phyloP scores from a whole-genome alignment of 192 early-diverging fungal species.

The Coemansia sp. region DNA sequence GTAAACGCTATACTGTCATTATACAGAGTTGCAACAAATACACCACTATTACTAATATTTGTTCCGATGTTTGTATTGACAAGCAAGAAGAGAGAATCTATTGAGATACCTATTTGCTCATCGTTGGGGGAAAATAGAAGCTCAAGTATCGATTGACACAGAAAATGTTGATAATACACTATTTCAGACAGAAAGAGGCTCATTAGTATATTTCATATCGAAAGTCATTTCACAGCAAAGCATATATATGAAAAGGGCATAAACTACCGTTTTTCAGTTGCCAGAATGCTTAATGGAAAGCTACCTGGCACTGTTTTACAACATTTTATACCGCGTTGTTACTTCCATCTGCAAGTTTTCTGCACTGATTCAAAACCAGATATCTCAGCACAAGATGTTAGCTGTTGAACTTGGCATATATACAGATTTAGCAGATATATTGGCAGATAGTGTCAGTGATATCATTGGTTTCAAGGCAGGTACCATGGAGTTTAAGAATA shows the following conservation, averaged over 20 bases:
- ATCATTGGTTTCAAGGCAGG: background rate
- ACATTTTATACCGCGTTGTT: background rate
- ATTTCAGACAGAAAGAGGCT: slow-evolving; percentile 62
- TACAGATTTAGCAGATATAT: background rate
- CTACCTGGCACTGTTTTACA: background rate
- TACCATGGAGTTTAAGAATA: background rate
- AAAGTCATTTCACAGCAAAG: slow-evolving; percentile 57
- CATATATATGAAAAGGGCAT: slow-evolving; percentile 63
- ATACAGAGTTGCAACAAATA: slow-evolving; percentile 16
- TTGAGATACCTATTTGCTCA: background rate
- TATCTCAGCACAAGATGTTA: background rate
- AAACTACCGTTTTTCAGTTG: slow-evolving; percentile 58
- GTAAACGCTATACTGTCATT: slow-evolving; percentile 1
- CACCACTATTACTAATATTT: slow-evolving; percentile 21
- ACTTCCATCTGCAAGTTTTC: background rate
- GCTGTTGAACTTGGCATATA: background rate
- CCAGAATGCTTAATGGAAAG: slow-evolving; percentile 1
- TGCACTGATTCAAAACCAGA: background rate
- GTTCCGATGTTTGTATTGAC: slow-evolving; percentile 21
- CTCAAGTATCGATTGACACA: background rate
- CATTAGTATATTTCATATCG: slow-evolving; percentile 67
- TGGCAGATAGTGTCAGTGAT: background rate
- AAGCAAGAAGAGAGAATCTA: background rate
- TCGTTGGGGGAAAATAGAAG: background rate
- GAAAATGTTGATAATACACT: slow-evolving; percentile 3